Evolutionary conservation across 345 rosid species (phyloP).

Genomic region (Citrus unshiu): DNA sequence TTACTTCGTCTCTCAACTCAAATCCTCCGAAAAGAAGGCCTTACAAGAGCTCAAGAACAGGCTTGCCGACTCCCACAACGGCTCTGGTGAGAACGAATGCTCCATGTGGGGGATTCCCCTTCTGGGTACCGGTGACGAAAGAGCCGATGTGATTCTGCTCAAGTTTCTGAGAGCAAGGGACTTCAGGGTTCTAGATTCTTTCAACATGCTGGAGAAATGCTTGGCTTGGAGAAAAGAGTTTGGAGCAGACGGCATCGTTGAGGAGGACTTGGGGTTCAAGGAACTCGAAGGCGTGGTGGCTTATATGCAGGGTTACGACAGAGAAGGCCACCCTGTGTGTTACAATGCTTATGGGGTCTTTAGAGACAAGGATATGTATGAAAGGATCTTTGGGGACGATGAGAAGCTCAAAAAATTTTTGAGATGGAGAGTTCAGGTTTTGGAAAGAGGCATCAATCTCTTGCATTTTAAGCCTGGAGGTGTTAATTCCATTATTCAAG

Average conservation of each 20-base stretch:
- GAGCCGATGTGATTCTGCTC: conserved; percentile 74
- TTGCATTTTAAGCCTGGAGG: conserved; percentile 95
- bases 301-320: conserved; percentile 83
- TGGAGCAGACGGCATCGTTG: conserved; percentile 57
- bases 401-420: conserved; percentile 76
- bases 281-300: conserved; percentile 89
- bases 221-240: conserved; percentile 78
- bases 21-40: conserved; percentile 68
- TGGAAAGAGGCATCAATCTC: conserved; percentile 76
- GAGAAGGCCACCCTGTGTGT: conserved; percentile 89
- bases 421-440: conserved; percentile 92
- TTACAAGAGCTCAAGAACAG: conserved; percentile 66
- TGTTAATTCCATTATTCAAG: conserved; percentile 83
- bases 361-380: conserved; percentile 73
- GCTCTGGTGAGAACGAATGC: conserved; percentile 18
- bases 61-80: conserved; percentile 39
- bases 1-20: conserved; percentile 67
- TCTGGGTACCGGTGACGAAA: conserved; percentile 45
- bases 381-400: conserved; percentile 84
- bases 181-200: conserved; percentile 60
- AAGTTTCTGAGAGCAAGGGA: conserved; percentile 92
- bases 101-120: conserved; percentile 86
- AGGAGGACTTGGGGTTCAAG: conserved; percentile 83
- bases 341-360: conserved; percentile 93
- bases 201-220: conserved; percentile 73